These are phyloP conservation scores for Amanita inopinata DNA, from an alignment of 768 basidiomycete species.

Conservation along the genomic window DNA sequence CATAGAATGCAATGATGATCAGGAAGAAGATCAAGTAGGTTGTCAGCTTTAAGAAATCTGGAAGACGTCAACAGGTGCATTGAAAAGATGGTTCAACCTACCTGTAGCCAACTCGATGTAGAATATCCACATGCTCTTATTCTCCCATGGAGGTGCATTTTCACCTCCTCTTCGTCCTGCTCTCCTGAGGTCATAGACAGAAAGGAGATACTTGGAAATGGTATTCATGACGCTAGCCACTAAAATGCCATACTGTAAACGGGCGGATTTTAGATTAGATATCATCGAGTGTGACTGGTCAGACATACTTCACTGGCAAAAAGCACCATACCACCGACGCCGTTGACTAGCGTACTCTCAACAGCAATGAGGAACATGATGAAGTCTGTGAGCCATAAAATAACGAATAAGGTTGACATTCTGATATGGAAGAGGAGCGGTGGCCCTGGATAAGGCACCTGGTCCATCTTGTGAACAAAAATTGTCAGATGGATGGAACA, in stretches of 20 bases:
- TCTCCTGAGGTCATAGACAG: constrained; percentile 70
- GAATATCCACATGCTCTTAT: constrained; percentile 95
- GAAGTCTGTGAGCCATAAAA: constrained; percentile 70
- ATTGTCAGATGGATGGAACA: constrained; percentile 7
- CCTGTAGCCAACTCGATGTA: constrained; percentile 90
- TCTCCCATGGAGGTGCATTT: constrained; percentile 89
- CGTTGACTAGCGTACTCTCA: constrained; percentile 69
- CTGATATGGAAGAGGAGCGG: constrained; percentile 78
- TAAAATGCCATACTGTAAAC: constrained; percentile 73
- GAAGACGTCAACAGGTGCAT: constrained; percentile 9
- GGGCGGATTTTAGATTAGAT: constrained; percentile 8
- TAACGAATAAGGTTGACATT: constrained; percentile 60
- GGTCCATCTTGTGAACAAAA: constrained; percentile 76
- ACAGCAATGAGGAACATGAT: constrained; percentile 73
- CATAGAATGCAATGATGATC: constrained; percentile 90
- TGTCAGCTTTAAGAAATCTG: constrained; percentile 89
- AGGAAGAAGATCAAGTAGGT: constrained; percentile 92
- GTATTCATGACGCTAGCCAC: constrained; percentile 73
- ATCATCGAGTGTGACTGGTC: constrained; percentile 2
- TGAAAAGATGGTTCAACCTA: constrained; percentile 24
- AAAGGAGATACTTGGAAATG: constrained; percentile 75
- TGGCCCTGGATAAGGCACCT: constrained; percentile 82
- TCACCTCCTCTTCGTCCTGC: constrained; percentile 73
- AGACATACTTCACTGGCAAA: constrained; percentile 84
- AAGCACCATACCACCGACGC: constrained; percentile 85